phyloP scores from a whole-genome alignment of 148 eudicot species.

The Chenopodium album region DNA sequence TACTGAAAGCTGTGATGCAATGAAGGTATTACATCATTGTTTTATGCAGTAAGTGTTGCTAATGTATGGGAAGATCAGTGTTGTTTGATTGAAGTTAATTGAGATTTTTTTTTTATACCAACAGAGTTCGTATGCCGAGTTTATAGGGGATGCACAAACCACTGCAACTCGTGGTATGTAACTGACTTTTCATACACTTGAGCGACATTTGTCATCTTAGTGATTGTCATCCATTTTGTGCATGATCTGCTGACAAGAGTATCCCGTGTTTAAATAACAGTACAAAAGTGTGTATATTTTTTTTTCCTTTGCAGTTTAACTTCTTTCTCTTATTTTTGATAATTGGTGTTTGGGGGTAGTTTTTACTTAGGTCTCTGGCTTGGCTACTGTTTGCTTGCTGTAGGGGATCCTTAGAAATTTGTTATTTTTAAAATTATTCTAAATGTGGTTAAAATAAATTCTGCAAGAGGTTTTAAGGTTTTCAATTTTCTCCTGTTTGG shows the following conservation, averaged over 20 bases:
- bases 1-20: slow-evolving; percentile 60
- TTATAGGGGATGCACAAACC: slow-evolving; percentile 64
- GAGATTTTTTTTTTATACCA: slow-evolving; percentile 10
- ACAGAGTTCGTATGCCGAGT: slow-evolving; percentile 64
- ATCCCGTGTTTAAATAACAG: neutral
- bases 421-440: neutral
- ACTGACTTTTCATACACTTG: slow-evolving; percentile 2
- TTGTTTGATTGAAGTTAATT: neutral
- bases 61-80: neutral
- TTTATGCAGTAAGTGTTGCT: slow-evolving; percentile 9
- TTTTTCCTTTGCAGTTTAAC: neutral
- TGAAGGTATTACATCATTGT: slow-evolving; percentile 46
- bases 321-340: neutral
- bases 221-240: neutral
- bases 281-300: neutral
- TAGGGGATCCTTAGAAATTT: neutral
- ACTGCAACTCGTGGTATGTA: slow-evolving; percentile 67
- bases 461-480: neutral
- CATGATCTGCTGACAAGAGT: slow-evolving; percentile 3
- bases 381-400: neutral
- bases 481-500: neutral
- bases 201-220: neutral
- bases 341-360: neutral
- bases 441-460: too few relatives aligned
- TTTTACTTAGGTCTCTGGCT: neutral